Conservation (phyloP, 2,329 filamentous ascomycete species). For the Aspergillus thermomutatus region DNA sequence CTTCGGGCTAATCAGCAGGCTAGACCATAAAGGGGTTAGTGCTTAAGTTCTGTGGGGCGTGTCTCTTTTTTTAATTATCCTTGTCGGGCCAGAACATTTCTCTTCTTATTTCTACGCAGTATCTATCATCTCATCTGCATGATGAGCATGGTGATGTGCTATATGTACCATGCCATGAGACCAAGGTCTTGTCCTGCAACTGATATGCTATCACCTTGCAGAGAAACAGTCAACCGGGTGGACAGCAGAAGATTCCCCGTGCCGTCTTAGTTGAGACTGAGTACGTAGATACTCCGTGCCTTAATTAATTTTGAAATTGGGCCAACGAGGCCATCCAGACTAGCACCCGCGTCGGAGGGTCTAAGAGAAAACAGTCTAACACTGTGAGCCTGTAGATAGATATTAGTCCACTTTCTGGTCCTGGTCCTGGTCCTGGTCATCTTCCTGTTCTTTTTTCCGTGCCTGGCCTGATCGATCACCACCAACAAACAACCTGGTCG, state of each 20-base stretch:
- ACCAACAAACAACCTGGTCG: background rate
- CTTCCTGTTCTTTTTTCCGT: too few species aligned
- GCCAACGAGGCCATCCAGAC: background rate
- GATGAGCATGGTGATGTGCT: background rate
- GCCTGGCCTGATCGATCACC: constrained; percentile 12
- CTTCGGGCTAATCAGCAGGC: background rate
- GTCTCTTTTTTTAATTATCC: background rate
- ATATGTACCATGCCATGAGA: too few species aligned
- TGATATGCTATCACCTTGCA: background rate
- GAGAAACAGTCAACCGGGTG: background rate
- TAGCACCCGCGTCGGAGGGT: background rate
- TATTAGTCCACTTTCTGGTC: too few species aligned
- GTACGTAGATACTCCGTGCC: background rate
- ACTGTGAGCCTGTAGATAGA: too few species aligned
- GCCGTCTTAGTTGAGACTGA: background rate
- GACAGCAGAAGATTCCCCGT: background rate
- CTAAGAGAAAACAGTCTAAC: constrained; percentile 9
- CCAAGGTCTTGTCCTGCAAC: too few species aligned
- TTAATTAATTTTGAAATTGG: background rate
- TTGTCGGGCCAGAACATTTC: background rate
- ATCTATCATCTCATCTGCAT: too few species aligned
- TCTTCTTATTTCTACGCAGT: too few species aligned
- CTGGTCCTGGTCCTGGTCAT: too few species aligned
- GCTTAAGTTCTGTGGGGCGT: background rate
- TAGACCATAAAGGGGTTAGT: background rate